Conservation (phyloP, 176 grass and related monocot species). For the Leersia perrieri region DNA sequence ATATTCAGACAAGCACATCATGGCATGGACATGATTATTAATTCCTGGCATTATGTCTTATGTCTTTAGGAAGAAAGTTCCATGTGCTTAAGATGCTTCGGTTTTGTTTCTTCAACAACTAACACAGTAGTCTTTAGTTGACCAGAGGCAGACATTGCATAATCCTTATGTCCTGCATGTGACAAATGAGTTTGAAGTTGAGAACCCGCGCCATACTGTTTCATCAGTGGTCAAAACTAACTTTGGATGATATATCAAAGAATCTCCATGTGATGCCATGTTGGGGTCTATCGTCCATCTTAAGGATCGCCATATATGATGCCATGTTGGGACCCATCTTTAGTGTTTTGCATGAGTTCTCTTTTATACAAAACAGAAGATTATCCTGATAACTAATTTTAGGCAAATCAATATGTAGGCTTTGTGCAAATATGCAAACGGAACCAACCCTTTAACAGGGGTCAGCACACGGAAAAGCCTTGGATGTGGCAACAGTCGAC, state of each 20-base stretch:
- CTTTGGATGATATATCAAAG: neutral
- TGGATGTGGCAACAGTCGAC: slow-evolving; percentile 80
- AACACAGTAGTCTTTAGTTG: neutral
- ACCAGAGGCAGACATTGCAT: neutral
- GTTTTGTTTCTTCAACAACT: neutral
- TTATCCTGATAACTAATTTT: neutral
- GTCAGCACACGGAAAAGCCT: slow-evolving; percentile 81
- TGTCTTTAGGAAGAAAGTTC: neutral
- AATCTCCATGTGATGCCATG: neutral
- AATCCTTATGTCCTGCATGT: neutral
- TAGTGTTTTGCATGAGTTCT: neutral
- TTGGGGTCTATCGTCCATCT: no score
- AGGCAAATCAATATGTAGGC: slow-evolving; percentile 38
- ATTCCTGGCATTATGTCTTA: neutral
- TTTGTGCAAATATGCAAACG: slow-evolving; percentile 87
- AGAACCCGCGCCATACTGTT: neutral
- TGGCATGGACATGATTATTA: neutral
- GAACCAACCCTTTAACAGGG: slow-evolving; percentile 85
- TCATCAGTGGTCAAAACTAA: neutral
- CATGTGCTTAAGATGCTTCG: neutral
- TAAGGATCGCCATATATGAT: neutral
- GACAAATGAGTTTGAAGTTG: neutral
- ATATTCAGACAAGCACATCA: neutral
- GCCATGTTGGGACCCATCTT: neutral
- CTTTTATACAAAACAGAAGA: neutral